Conservation (phyloP, 1,139 yeast species). For the Magnusiomyces sp. region DNA sequence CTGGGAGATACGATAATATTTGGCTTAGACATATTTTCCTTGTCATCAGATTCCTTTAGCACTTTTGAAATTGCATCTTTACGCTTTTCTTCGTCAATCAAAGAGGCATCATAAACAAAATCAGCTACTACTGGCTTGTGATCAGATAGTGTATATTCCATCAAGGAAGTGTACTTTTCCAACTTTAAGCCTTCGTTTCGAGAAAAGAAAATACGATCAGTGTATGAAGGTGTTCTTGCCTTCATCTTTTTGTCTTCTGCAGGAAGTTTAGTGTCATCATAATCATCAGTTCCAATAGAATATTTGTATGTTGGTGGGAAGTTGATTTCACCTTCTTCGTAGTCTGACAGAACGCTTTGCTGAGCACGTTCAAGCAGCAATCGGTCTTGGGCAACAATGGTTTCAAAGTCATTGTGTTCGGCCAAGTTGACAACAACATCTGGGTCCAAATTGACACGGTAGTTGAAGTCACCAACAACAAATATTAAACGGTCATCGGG, state of each 20-base stretch:
- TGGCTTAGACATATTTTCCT: constrained; percentile 40
- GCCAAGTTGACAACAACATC: constrained; percentile 39
- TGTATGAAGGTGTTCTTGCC: constrained; percentile 68
- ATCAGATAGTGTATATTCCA: constrained; percentile 48
- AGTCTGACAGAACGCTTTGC: constrained; percentile 52
- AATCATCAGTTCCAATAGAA: constrained; percentile 33
- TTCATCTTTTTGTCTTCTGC: constrained; percentile 17
- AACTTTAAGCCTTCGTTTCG: constrained; percentile 8
- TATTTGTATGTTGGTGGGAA: constrained; percentile 73
- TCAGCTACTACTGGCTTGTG: constrained; percentile 64
- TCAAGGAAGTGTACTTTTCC: constrained; percentile 18
- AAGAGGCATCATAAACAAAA: constrained; percentile 39
- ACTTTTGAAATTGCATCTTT: constrained; percentile 31
- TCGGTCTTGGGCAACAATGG: constrained; percentile 52
- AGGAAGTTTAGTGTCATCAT: constrained; percentile 34
- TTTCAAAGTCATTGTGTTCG: constrained; percentile 37
- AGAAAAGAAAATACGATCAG: constrained; percentile 53
- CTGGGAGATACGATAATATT: constrained; percentile 29
- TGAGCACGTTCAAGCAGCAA: constrained; percentile 45
- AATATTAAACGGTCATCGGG: constrained; percentile 29
- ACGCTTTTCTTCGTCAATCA: constrained; percentile 40
- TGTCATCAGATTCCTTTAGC: constrained; percentile 34
- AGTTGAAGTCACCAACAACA: constrained; percentile 71
- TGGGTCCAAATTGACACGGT: constrained; percentile 45
- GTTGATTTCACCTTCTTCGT: constrained; percentile 51